Percentiles rank a stretch among this genome's conserved stretches.
phyloP scores from a whole-genome alignment of 108 stramenopile genomes.

The Licmophora abbreviata region DNA sequence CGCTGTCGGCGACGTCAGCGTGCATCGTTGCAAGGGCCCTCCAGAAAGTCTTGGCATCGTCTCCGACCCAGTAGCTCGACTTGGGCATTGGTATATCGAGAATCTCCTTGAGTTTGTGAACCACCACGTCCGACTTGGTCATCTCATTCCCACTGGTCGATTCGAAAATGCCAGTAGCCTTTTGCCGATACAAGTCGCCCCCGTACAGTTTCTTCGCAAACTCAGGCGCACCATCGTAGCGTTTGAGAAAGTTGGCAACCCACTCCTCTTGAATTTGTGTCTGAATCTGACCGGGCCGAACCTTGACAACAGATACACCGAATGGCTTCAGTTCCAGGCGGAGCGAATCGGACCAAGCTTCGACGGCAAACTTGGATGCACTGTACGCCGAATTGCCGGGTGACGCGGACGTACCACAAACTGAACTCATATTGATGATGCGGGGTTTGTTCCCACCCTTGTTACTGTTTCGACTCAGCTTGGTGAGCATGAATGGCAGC shows the following conservation, averaged over 20 bases:
- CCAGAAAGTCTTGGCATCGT: conserved; percentile 12
- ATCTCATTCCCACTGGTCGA: not conserved
- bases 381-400: conserved; percentile 4
- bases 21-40: too few species aligned
- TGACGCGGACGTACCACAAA: not conserved
- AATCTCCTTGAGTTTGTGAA: not conserved
- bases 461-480: not conserved
- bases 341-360: conserved; percentile 14
- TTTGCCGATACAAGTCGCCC: not conserved
- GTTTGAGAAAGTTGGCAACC: conserved; percentile 1
- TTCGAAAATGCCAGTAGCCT: not conserved
- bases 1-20: too few species aligned
- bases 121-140: conserved; percentile 3
- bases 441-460: not conserved
- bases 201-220: conserved; percentile 6
- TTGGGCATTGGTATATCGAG: not conserved
- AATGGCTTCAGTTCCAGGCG: conserved; percentile 14
- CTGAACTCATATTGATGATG: conserved; percentile 12
- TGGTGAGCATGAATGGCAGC: conserved; percentile 9
- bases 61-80: conserved; percentile 7
- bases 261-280: conserved; percentile 11
- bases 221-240: conserved; percentile 7
- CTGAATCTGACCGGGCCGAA: conserved; percentile 13
- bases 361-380: conserved; percentile 13
- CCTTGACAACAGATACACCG: conserved; percentile 10